Percentiles rank a stretch among this genome's conserved stretches.
Evolutionary conservation across 73 alveolate genomes (phyloP).

Genomic region (Paramecium bursaria): DNA sequence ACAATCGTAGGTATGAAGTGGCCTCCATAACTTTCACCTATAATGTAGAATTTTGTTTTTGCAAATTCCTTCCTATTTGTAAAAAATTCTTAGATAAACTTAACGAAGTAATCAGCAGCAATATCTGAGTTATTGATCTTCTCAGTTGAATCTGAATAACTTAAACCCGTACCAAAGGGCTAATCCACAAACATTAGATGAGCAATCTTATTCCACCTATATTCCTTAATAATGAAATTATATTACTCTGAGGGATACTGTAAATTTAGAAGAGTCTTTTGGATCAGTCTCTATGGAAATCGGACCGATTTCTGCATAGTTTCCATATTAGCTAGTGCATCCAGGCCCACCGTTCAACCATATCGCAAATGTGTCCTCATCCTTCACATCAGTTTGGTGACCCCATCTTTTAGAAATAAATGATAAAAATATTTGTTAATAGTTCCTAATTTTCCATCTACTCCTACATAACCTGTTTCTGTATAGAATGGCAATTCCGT

Average conservation of each 20-base stretch:
- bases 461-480: slow-evolving; percentile 41
- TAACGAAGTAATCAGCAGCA: slow-evolving; percentile 50
- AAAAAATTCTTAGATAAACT: slow-evolving; percentile 11
- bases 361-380: not conserved
- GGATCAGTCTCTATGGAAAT: not conserved
- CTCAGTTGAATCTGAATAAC: slow-evolving; percentile 28
- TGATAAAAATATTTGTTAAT: slow-evolving; percentile 19
- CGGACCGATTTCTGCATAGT: slow-evolving; percentile 67
- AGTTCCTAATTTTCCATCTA: not conserved
- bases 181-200: slow-evolving; percentile 88
- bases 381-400: not conserved
- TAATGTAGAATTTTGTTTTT: slow-evolving; percentile 78
- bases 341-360: slow-evolving; percentile 61
- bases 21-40: slow-evolving; percentile 94
- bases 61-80: slow-evolving; percentile 7
- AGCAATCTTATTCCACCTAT: slow-evolving; percentile 74
- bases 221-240: not conserved
- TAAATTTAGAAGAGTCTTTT: not conserved
- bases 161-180: slow-evolving; percentile 90
- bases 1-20: slow-evolving; percentile 84
- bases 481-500: slow-evolving; percentile 45
- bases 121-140: slow-evolving; percentile 1
- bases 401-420: slow-evolving; percentile 17
- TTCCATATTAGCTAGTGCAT: slow-evolving; percentile 53
- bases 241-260: slow-evolving; percentile 25